phyloP scores from a whole-genome alignment of 768 basidiomycete species.

The Amanita rimosa region DNA sequence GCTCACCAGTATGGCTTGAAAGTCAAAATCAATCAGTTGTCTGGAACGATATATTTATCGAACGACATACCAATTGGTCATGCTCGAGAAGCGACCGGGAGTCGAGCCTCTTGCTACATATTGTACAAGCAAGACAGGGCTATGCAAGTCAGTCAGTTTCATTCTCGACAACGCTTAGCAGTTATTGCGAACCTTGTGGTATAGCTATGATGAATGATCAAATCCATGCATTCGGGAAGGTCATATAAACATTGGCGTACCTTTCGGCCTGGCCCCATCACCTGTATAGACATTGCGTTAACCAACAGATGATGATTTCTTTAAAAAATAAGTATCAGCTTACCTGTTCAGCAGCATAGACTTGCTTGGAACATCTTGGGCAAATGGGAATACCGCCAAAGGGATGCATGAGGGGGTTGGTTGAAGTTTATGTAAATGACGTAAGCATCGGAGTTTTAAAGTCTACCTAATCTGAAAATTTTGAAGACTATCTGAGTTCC shows the following conservation, averaged over 20 bases:
- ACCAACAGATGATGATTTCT: too few relatives aligned
- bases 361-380: conserved; percentile 62
- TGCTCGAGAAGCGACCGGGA: conserved; percentile 73
- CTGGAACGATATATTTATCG: background rate
- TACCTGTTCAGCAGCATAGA: conserved; percentile 87
- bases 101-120: conserved; percentile 71
- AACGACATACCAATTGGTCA: conserved; percentile 54
- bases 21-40: background rate
- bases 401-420: conserved; percentile 40
- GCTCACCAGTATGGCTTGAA: conserved; percentile 44
- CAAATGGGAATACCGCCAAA: conserved; percentile 66
- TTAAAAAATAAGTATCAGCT: conserved; percentile 9
- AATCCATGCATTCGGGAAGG: conserved; percentile 2
- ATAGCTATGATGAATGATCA: conserved; percentile 35
- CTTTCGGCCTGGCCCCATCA: conserved; percentile 83
- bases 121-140: conserved; percentile 72
- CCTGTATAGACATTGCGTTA: conserved; percentile 31
- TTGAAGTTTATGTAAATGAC: conserved; percentile 9
- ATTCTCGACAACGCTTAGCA: background rate
- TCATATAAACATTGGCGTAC: conserved; percentile 28
- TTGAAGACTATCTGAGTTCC: conserved; percentile 10
- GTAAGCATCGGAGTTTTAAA: conserved; percentile 23
- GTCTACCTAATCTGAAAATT: conserved; percentile 21
- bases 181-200: conserved; percentile 50
- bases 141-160: conserved; percentile 20